A percentile compares a stretch with the other conserved stretches of the same genome.
These are phyloP conservation scores for Pythium brachiatum DNA, from an alignment of 352 stramenopile genomes.

Conservation along the genomic window DNA sequence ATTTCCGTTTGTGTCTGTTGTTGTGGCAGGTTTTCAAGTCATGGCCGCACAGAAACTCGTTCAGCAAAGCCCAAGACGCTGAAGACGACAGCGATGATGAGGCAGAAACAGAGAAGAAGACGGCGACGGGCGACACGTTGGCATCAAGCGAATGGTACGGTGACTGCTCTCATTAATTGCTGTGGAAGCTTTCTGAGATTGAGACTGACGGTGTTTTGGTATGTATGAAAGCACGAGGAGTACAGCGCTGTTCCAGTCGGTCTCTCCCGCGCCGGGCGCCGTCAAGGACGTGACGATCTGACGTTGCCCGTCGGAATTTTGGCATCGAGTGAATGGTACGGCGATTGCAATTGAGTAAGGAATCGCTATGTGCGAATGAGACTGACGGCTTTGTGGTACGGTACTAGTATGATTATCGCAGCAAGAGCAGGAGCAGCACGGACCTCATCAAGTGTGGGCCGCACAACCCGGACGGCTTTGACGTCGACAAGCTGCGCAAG, in stretches of 20 bases:
- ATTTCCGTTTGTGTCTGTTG: too few species aligned
- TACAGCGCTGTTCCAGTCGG: conserved; percentile 90
- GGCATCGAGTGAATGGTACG: conserved; percentile 92
- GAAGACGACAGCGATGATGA: too few species aligned
- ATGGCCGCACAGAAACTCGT: too few species aligned
- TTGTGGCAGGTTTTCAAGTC: too few species aligned
- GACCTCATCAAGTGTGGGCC: conserved; percentile 60
- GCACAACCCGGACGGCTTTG: conserved; percentile 77
- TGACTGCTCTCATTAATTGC: too few species aligned
- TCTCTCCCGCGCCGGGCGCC: conserved; percentile 85
- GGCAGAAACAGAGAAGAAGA: too few species aligned
- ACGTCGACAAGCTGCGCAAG: conserved; percentile 93
- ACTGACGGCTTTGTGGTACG: not conserved
- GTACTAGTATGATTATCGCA: conserved; percentile 30
- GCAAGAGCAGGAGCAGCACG: conserved; percentile 79
- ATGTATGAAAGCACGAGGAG: not conserved
- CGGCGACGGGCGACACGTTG: too few species aligned
- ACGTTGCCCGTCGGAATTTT: conserved; percentile 95
- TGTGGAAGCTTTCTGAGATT: too few species aligned
- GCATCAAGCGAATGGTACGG: too few species aligned
- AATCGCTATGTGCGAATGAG: conserved; percentile 32
- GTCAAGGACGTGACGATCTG: conserved; percentile 92
- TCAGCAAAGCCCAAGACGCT: too few species aligned
- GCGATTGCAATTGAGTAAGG: conserved; percentile 1
- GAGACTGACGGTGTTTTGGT: too few species aligned